Percentiles rank a stretch among this genome's conserved stretches.
phyloP scores from a whole-genome alignment of 1,284 basidiomycete species.

The Fomitopsis pinicola region DNA sequence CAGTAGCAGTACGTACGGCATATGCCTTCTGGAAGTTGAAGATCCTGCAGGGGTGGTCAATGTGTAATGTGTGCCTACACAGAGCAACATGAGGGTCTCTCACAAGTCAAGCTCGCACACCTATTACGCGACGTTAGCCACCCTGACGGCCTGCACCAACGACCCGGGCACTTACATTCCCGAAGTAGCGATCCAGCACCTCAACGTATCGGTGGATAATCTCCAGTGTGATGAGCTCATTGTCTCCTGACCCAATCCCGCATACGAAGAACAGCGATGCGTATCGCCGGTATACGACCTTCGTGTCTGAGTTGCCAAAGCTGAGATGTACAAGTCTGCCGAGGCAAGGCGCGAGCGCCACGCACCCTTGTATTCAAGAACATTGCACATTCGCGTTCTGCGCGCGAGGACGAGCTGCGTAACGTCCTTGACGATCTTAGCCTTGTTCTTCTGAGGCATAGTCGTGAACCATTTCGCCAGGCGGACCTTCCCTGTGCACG shows the following conservation, averaged over 20 bases:
- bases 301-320: constrained; percentile 55
- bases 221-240: constrained; percentile 91
- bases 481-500: constrained; percentile 83
- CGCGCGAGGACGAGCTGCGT: constrained; percentile 97
- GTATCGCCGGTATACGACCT: constrained; percentile 97
- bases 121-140: constrained; percentile 35
- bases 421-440: constrained; percentile 99
- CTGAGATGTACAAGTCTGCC: not conserved
- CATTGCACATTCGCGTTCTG: constrained; percentile 98
- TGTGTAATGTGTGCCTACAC: not conserved
- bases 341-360: not conserved
- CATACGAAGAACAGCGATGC: constrained; percentile 98
- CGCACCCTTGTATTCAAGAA: constrained; percentile 96
- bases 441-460: constrained; percentile 89
- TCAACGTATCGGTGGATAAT: constrained; percentile 99
- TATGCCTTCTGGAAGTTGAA: constrained; percentile 99
- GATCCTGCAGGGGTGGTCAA: constrained; percentile 51
- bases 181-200: constrained; percentile 98
- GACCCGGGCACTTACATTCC: constrained; percentile 67
- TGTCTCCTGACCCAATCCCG: constrained; percentile 87
- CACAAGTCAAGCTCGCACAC: constrained; percentile 96
- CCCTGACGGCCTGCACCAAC: constrained; percentile 1
- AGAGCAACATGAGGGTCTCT: constrained; percentile 18
- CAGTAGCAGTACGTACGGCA: constrained; percentile 54
- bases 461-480: constrained; percentile 99